phyloP scores from a whole-genome alignment of 2,329 filamentous ascomycete genomes.

The Aspergillus puulaauensis region DNA sequence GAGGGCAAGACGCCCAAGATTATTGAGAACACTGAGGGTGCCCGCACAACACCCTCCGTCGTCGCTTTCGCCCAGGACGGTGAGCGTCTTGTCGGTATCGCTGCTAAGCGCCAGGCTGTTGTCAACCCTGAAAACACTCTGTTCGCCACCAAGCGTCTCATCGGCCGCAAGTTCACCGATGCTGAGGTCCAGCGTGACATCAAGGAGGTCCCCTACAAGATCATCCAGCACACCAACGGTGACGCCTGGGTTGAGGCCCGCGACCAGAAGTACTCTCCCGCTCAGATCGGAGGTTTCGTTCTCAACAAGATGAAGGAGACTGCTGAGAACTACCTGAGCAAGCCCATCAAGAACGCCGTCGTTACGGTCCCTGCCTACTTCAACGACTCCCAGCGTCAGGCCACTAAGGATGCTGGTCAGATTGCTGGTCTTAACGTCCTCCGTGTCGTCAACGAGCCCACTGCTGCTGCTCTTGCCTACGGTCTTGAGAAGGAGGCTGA shows the following conservation, averaged over 20 bases:
- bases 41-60: slow-evolving; percentile 87
- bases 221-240: slow-evolving; percentile 93
- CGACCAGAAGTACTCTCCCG: slow-evolving; percentile 93
- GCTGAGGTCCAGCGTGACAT: slow-evolving; percentile 93
- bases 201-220: slow-evolving; percentile 98
- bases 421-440: slow-evolving; percentile 95
- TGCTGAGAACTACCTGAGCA: slow-evolving; percentile 87
- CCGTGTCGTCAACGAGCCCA: slow-evolving; percentile 97
- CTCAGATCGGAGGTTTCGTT: slow-evolving; percentile 96
- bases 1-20: slow-evolving; percentile 94
- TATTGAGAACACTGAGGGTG: slow-evolving; percentile 96
- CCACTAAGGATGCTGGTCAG: slow-evolving; percentile 96
- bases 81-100: slow-evolving; percentile 93
- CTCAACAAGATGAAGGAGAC: slow-evolving; percentile 99
- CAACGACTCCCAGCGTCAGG: slow-evolving; percentile 97
- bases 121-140: slow-evolving; percentile 99
- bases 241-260: slow-evolving; percentile 95
- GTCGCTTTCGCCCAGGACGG: slow-evolving; percentile 95
- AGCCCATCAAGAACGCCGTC: slow-evolving; percentile 90
- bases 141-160: slow-evolving; percentile 97
- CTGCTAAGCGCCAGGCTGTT: slow-evolving; percentile 95
- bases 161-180: slow-evolving; percentile 95
- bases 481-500: slow-evolving; percentile 94
- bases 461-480: slow-evolving; percentile 91
- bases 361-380: slow-evolving; percentile 98